These are phyloP conservation scores for Solanum chiquidenum DNA, from an alignment of 257 asterid species.

Conservation along the genomic window DNA sequence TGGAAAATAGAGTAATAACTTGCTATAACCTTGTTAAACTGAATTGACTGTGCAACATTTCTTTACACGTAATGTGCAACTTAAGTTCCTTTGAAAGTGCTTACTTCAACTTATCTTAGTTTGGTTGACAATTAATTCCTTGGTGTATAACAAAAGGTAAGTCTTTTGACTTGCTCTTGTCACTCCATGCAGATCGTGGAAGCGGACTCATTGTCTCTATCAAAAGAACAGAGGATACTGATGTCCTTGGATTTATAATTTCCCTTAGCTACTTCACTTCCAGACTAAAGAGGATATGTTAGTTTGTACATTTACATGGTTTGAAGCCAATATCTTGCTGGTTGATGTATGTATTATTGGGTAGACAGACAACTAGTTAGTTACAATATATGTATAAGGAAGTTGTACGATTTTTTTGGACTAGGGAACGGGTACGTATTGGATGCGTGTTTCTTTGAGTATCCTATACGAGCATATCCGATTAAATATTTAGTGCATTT, in stretches of 20 bases:
- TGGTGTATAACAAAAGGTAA: background rate
- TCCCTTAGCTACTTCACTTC: background rate
- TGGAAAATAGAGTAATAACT: too few species aligned
- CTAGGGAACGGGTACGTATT: background rate
- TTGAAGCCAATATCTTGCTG: constrained; percentile 11
- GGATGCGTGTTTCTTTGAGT: background rate
- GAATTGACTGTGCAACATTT: background rate
- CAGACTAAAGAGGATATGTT: background rate
- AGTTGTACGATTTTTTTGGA: background rate
- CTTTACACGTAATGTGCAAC: background rate
- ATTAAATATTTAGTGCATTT: background rate
- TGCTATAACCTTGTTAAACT: background rate
- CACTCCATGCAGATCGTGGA: constrained; percentile 42
- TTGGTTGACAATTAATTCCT: background rate
- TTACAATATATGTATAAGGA: background rate
- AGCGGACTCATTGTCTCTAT: constrained; percentile 27
- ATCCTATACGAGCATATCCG: background rate
- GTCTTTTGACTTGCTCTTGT: background rate
- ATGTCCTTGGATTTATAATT: constrained; percentile 57
- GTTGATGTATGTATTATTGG: constrained; percentile 13
- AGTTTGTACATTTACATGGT: background rate
- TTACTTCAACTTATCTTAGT: background rate
- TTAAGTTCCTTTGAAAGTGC: background rate
- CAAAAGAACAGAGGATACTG: constrained; percentile 43
- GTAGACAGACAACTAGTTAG: background rate